Conservation (phyloP, 2,329 filamentous ascomycete genomes). For the Diaporthe caulivora region DNA sequence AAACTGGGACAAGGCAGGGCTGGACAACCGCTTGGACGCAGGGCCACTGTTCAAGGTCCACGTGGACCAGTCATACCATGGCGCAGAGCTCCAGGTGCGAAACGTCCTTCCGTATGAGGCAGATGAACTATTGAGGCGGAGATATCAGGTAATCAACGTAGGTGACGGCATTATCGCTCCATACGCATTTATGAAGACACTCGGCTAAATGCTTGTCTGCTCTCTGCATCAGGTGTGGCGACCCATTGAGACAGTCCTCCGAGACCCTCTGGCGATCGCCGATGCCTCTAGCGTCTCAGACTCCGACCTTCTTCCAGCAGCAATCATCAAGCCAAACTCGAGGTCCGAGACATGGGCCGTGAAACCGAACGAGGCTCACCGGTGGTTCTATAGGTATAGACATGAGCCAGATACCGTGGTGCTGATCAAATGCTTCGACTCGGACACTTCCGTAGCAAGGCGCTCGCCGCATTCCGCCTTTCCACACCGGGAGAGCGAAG, state of each 20-base stretch:
- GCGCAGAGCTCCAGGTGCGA: constrained; percentile 43
- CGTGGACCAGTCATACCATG: constrained; percentile 55
- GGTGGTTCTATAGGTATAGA: constrained; percentile 65
- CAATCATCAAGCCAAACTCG: constrained; percentile 50
- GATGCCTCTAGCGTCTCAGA: constrained; percentile 54
- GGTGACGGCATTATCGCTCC: not conserved
- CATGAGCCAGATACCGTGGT: constrained; percentile 66
- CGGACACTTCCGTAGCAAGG: constrained; percentile 49
- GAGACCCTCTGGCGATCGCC: constrained; percentile 57
- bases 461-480: constrained; percentile 46
- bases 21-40: constrained; percentile 71
- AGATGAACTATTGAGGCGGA: constrained; percentile 44
- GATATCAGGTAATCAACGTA: constrained; percentile 57
- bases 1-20: constrained; percentile 75
- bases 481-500: constrained; percentile 45
- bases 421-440: constrained; percentile 74
- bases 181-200: too few species aligned
- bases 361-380: constrained; percentile 17
- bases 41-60: constrained; percentile 61
- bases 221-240: constrained; percentile 54
- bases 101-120: constrained; percentile 43
- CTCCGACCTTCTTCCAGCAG: constrained; percentile 53
- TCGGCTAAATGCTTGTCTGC: not conserved
- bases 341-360: constrained; percentile 31
- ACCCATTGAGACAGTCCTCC: constrained; percentile 60